Base-by-base conservation (phyloP, 2,329 filamentous ascomycete genomes). In the Teratosphaeria viscida region DNA sequence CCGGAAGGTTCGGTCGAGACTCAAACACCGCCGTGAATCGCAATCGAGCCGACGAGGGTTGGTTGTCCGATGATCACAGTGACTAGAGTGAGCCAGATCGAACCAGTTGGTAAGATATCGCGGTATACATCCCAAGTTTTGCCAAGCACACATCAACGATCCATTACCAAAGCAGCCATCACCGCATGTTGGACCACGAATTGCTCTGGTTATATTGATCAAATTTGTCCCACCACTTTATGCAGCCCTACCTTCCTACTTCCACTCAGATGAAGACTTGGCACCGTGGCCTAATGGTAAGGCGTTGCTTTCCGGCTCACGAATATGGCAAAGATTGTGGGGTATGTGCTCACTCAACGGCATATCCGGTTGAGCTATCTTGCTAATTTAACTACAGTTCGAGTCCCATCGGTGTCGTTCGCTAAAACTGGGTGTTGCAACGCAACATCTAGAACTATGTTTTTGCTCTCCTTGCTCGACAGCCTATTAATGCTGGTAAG, bases 221-320 rank as follows among this genome's bases (percentile, higher is more conserved):
- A 12, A 23, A 2, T 19, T 49, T 6, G 14, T 49, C 43, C 43
- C 43, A 49, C 43, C n/a, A 49, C 43, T 49, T 49, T 49, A 23
- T 49, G 43, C 43, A 49, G 43, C 19, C 43, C 43, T 49, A 19
- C 5, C n/a, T 19, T n/a, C 12, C 43, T 19, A 49, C 43, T 16
- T 8, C 23, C 14, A 49, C 43, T 49, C 12, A 49, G 43, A 49
- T 49, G 43, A 49, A 16, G 43, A 3, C 14, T 23, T 19, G 43
- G 43, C 43, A 63, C 64, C 63, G 67, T 70, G 68, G 68, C 68
- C 68, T 70, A 70, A 70, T 70, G 68, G 68, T 68, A 70, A 70
- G 68, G 68, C 68, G 67, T 67, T 67, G 66, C 64, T 66, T 67
- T 67, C 66, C 66, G 66, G 65, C 26, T 11, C 39, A 56, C 53